These are phyloP conservation scores for Backusella sp. DNA, from an alignment of 192 early-diverging fungal species.

Conservation along the genomic window DNA sequence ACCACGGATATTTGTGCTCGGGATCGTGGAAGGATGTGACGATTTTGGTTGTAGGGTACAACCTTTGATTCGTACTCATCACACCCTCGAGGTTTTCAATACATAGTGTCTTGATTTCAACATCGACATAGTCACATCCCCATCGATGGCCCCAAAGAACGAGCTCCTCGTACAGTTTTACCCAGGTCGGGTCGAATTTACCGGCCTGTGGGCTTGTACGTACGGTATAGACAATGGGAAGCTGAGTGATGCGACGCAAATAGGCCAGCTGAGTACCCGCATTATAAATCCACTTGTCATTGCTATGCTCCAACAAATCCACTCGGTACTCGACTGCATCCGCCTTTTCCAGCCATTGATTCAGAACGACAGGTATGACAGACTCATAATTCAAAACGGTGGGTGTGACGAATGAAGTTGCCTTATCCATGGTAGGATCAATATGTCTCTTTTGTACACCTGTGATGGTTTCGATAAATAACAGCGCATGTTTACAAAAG, in stretches of 20 bases:
- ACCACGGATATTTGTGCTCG: conserved; percentile 59
- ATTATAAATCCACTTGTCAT: conserved; percentile 36
- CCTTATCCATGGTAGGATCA: background rate
- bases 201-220: conserved; percentile 86
- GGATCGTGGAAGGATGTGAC: conserved; percentile 90
- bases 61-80: background rate
- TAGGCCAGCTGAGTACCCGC: conserved; percentile 73
- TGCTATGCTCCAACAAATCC: conserved; percentile 66
- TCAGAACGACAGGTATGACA: background rate
- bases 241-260: conserved; percentile 60
- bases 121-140: conserved; percentile 92
- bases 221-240: conserved; percentile 94
- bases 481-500: background rate
- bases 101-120: conserved; percentile 59
- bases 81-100: background rate
- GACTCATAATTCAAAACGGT: conserved; percentile 8
- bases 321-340: conserved; percentile 76
- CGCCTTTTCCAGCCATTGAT: conserved; percentile 21
- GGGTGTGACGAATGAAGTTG: conserved; percentile 14
- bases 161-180: conserved; percentile 57
- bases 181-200: conserved; percentile 62
- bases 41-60: conserved; percentile 53
- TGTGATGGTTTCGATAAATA: background rate
- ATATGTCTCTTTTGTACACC: background rate
- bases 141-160: conserved; percentile 68